Percentiles rank a stretch among this genome's conserved stretches.
Conservation (phyloP, 2,329 filamentous ascomycete species). For the Sclerotinia borealis region DNA sequence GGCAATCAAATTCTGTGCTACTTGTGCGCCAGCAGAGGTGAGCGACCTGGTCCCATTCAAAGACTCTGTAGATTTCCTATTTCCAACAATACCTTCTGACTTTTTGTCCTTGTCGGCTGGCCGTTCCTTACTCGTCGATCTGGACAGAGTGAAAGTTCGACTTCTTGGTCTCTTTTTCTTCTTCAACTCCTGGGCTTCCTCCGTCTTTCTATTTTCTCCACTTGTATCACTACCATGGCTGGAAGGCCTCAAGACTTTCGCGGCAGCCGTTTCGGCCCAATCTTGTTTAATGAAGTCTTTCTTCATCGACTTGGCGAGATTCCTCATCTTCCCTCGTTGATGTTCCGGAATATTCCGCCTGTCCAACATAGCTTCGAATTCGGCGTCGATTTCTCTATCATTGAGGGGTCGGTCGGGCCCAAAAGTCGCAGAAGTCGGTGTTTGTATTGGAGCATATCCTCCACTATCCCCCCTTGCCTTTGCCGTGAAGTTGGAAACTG, state of each 20-base stretch:
- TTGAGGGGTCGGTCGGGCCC: conserved; percentile 34
- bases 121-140: conserved; percentile 43
- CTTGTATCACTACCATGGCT: conserved; percentile 37
- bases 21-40: conserved; percentile 48
- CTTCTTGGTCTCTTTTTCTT: conserved; percentile 59
- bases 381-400: conserved; percentile 49
- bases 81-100: conserved; percentile 54
- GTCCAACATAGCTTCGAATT: conserved; percentile 63
- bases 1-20: conserved; percentile 53
- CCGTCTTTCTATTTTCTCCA: conserved; percentile 34
- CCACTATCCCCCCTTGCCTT: conserved; percentile 36
- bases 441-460: conserved; percentile 9
- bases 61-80: conserved; percentile 68
- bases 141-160: conserved; percentile 60
- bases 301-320: conserved; percentile 82
- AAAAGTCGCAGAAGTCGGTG: conserved; percentile 28
- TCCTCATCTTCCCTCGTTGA: conserved; percentile 91
- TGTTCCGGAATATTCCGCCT: conserved; percentile 90
- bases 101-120: conserved; percentile 67
- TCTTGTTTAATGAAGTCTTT: conserved; percentile 92
- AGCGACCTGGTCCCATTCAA: conserved; percentile 53
- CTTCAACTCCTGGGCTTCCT: conserved; percentile 31
- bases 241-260: conserved; percentile 36
- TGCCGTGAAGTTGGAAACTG: conserved; percentile 55
- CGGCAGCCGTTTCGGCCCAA: conserved; percentile 60